Conservation (phyloP, 495 filamentous ascomycete species). For the Neurospora sp. region DNA sequence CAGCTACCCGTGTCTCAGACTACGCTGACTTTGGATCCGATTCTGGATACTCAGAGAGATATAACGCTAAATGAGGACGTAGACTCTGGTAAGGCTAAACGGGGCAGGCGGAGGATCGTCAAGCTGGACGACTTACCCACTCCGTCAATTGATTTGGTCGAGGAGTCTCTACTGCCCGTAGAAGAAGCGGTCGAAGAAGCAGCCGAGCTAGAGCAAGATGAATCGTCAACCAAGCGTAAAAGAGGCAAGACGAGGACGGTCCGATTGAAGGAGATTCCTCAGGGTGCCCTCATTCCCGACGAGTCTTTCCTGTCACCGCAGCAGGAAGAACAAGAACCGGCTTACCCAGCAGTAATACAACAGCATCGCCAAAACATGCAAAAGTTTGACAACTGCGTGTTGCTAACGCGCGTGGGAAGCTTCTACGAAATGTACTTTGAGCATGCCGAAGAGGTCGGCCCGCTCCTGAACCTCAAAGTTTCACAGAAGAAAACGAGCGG, state of each 20-base stretch:
- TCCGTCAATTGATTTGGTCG: neutral
- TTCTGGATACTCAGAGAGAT: neutral
- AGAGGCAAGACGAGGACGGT: conserved; percentile 12
- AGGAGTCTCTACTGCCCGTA: neutral
- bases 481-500: conserved; percentile 66
- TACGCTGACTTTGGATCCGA: neutral
- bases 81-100: neutral
- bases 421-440: conserved; percentile 98
- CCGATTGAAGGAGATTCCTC: conserved; percentile 57
- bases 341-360: conserved; percentile 79
- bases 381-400: conserved; percentile 77
- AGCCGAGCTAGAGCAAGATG: neutral
- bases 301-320: conserved; percentile 17
- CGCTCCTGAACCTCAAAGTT: conserved; percentile 80
- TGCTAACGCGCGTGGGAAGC: conserved; percentile 82
- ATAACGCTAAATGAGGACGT: neutral
- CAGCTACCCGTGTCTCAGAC: neutral
- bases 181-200: neutral
- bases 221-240: neutral
- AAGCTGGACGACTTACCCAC: neutral
- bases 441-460: conserved; percentile 80
- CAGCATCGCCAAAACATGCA: conserved; percentile 86
- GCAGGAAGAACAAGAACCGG: conserved; percentile 40
- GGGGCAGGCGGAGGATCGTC: neutral
- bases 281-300: conserved; percentile 37